Base-by-base conservation (phyloP, 2,329 filamentous ascomycete species). In the Pseudocercospora cruenta region DNA sequence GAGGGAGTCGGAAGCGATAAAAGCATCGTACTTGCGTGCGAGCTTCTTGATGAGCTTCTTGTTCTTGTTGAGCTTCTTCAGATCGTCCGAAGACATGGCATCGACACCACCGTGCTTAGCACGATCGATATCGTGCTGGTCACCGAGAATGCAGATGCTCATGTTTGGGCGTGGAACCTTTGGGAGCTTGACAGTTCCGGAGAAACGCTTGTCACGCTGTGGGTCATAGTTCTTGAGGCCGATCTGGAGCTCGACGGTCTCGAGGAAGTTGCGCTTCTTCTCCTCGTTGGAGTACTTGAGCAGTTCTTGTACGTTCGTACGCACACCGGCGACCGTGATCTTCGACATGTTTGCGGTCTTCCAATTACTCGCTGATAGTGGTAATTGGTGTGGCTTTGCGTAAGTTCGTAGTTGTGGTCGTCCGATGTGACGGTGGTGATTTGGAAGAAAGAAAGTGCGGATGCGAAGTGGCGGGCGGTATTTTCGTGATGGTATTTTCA, bases 11-110 rank as follows among this genome's bases (percentile, higher is more conserved):
- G 94, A 98, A 82, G 95, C 91, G 82, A 99, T 85, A 87, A 99
- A 99, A 78, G 95, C 95, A 85, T 99, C 95, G 90, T 99, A 98
- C 89, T 99, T 99, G 90, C 94, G 93, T 73, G 95, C 95, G 75
- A 99, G 92, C 91, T 99, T 99, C 93, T 99, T 99, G 91, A 99
- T 97, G 80, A 98, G 91, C 91, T 99, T 99, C 92, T 99, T 98
- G 93, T 99, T 99, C 93, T 99, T 99, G 91, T 99, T 99, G 77
- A 99, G 93, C 91, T 99, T 99, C 92, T 99, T 99, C 86, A 99
- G 86, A 85, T 99, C 95, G 80, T 99, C 95, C 75, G 92, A 85
- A 80, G 92, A 96, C 95, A 98, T 98, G 86, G 94, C 93, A 82
- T 99, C 95, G 77, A 98, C 89, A 83, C 93, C 94, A 80, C 93